Conservation (phyloP, 768 basidiomycete species). For the Serpula lacrymans region DNA sequence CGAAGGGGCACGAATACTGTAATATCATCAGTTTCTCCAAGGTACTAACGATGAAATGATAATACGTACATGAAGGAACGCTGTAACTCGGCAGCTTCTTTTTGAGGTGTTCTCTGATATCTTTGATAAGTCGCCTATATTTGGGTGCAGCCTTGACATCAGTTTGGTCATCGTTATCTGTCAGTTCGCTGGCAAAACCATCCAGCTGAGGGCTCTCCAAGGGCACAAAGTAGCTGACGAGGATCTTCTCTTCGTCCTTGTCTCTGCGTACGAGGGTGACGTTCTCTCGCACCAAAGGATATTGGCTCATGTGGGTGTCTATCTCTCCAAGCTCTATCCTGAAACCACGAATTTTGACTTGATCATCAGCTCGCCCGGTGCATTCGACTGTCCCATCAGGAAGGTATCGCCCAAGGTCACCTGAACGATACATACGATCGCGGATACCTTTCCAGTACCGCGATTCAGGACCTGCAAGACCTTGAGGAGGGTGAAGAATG, state of each 20-base stretch:
- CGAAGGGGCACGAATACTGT: conserved; percentile 90
- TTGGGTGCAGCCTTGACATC: conserved; percentile 74
- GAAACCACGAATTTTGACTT: conserved; percentile 99
- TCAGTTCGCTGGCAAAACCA: conserved; percentile 67
- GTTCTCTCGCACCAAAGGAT: conserved; percentile 93
- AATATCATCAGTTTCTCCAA: conserved; percentile 4
- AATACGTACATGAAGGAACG: conserved; percentile 78
- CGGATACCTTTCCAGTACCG: conserved; percentile 91
- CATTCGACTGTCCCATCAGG: conserved; percentile 95
- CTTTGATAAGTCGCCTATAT: conserved; percentile 86
- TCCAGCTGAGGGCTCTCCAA: conserved; percentile 63
- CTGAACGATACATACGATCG: conserved; percentile 96
- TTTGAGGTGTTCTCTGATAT: conserved; percentile 93
- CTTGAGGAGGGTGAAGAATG: conserved; percentile 55
- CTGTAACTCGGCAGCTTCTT: conserved; percentile 95
- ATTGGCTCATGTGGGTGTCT: conserved; percentile 91
- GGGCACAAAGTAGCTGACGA: conserved; percentile 97
- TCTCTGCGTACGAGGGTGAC: conserved; percentile 95
- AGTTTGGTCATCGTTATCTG: conserved; percentile 45
- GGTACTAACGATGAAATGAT: background rate
- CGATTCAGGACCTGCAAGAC: conserved; percentile 66
- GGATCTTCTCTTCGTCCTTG: conserved; percentile 99
- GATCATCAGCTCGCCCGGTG: conserved; percentile 95
- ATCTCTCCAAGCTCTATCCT: conserved; percentile 98
- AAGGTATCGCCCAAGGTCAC: conserved; percentile 92